Conservation (phyloP, 306 rosid species). For the Cicer arietinum region DNA sequence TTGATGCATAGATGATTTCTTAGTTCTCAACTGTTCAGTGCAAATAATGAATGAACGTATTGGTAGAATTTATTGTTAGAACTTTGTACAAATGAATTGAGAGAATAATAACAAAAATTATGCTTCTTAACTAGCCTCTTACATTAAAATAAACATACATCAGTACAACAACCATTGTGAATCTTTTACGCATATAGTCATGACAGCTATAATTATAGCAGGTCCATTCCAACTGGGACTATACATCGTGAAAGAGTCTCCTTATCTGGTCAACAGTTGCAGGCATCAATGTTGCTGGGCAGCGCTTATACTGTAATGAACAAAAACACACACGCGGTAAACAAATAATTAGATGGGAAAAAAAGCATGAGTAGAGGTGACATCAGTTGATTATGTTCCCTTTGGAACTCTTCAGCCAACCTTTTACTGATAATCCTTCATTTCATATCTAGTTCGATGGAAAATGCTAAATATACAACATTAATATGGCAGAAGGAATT, state of each 20-base stretch:
- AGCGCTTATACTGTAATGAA: slow-evolving; percentile 77
- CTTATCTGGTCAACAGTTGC: slow-evolving; percentile 78
- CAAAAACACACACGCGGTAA: slow-evolving; percentile 3
- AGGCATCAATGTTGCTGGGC: slow-evolving; percentile 87
- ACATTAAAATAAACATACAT: slow-evolving; percentile 23
- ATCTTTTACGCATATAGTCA: not conserved
- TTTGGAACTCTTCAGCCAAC: not conserved
- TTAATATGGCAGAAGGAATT: not conserved
- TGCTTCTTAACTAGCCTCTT: slow-evolving; percentile 6
- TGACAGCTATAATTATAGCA: slow-evolving; percentile 6
- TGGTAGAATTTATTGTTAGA: not conserved
- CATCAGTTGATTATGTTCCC: slow-evolving; percentile 17
- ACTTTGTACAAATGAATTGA: not conserved
- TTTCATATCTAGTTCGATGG: not conserved
- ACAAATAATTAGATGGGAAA: slow-evolving; percentile 13
- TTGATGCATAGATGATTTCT: too few species aligned
- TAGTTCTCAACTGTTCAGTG: not conserved
- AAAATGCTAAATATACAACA: slow-evolving; percentile 8
- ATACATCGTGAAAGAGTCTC: slow-evolving; percentile 94
- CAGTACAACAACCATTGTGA: slow-evolving; percentile 12
- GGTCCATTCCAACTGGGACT: slow-evolving; percentile 26
- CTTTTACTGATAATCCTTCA: not conserved
- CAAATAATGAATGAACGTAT: not conserved
- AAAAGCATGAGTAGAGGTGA: not conserved
- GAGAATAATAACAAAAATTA: slow-evolving; percentile 30